These are phyloP conservation scores for Gastrodia elata DNA, from an alignment of 106 monocot species.

Conservation along the genomic window DNA sequence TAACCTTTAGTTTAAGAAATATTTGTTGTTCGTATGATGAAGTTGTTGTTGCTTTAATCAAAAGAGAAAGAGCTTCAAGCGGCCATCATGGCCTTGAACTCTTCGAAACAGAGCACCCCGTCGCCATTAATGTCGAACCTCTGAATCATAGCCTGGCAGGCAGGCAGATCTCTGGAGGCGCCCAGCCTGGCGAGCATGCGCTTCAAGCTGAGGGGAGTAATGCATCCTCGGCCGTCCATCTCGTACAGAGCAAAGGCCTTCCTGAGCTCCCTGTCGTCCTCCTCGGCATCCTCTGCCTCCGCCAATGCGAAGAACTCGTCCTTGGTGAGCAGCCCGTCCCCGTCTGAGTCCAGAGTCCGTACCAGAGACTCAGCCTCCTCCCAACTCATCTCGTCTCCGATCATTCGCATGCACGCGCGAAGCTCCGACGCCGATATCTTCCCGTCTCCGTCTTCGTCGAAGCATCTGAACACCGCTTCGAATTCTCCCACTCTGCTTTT, in stretches of 20 bases:
- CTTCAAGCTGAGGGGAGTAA: constrained; percentile 23
- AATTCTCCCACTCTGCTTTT: neutral
- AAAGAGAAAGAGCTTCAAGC: too few relatives aligned
- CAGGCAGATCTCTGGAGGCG: neutral
- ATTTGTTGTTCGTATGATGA: too few relatives aligned
- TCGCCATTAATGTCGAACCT: constrained; percentile 48
- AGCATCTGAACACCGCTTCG: constrained; percentile 12
- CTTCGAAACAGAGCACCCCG: constrained; percentile 53
- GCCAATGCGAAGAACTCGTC: constrained; percentile 13
- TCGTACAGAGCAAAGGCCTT: constrained; percentile 39
- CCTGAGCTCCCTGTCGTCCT: constrained; percentile 24
- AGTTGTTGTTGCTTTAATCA: too few relatives aligned
- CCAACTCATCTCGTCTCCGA: constrained; percentile 21
- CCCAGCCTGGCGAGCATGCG: constrained; percentile 13
- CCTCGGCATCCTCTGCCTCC: constrained; percentile 19
- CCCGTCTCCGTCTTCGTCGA: constrained; percentile 45
- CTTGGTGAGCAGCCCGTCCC: constrained; percentile 17
- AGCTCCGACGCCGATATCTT: constrained; percentile 45
- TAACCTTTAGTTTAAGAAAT: too few relatives aligned
- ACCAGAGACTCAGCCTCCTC: constrained; percentile 32
- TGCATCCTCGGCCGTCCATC: constrained; percentile 29
- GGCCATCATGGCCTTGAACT: constrained; percentile 65
- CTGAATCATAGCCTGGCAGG: constrained; percentile 16
- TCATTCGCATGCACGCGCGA: constrained; percentile 15
- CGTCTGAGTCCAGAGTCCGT: constrained; percentile 31